phyloP scores from a whole-genome alignment of 495 filamentous ascomycete genomes.

The Thermochaetoides thermophila region DNA sequence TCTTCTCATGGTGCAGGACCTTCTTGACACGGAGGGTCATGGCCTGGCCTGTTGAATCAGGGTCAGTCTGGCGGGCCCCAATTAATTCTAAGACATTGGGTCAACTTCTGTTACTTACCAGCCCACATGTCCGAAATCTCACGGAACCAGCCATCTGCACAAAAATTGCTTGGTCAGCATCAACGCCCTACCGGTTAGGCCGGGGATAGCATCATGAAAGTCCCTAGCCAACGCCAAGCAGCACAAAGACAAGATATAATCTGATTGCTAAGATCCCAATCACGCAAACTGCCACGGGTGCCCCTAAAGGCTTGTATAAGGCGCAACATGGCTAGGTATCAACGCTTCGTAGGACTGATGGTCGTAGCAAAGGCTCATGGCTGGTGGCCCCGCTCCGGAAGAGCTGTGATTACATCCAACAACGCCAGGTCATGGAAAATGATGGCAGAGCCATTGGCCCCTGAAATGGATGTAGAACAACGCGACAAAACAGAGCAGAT shows the following conservation, averaged over 20 bases:
- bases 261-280: neutral
- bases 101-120: slow-evolving; percentile 26
- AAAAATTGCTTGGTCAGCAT: neutral
- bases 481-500: no score
- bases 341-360: no score
- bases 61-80: neutral
- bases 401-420: no score
- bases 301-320: no score
- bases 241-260: neutral
- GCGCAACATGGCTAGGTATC: no score
- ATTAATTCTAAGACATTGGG: neutral
- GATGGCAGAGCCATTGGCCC: no score
- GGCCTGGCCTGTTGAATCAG: slow-evolving; percentile 54
- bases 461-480: no score
- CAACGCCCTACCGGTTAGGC: no score
- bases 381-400: no score
- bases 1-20: slow-evolving; percentile 96
- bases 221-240: neutral
- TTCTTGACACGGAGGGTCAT: slow-evolving; percentile 98
- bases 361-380: no score
- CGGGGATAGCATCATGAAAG: slow-evolving; percentile 1
- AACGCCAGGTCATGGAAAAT: no score
- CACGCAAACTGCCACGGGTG: no score
- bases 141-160: slow-evolving; percentile 95
- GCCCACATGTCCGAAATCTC: slow-evolving; percentile 98